Evolutionary conservation across 805 yeast species (phyloP), one percentile per base, ranked within the genome.

Genomic region (Pichia membranifaciens): DNA sequence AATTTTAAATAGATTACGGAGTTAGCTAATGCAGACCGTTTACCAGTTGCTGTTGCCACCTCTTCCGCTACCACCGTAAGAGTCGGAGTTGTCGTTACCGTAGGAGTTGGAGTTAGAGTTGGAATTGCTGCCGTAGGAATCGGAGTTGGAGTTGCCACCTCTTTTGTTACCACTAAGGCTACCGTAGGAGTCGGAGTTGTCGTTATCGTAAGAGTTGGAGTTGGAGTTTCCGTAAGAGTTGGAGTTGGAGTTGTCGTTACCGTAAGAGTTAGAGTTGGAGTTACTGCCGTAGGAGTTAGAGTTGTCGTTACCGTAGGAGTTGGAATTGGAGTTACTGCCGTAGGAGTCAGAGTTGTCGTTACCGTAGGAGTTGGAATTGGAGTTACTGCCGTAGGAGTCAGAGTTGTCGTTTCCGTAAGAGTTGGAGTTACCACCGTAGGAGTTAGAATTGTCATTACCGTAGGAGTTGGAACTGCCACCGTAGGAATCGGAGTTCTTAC

Each of bases 401-500:
- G 51, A 50, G 49, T 61, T 60, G 55, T 54, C 50, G 17, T 35
- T 35, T 34, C 41, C 49, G 21, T 34, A 35, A 29, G 45, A 16
- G 41, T 43, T 34, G 17, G 40, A 44, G 53, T 58, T 58, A 55
- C 59, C 20, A 41, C 67, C 67, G 54, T 64, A 66, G 15, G 66
- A 55, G 49, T 56, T 54, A 45, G 54, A 41, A 31, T 61, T 58
- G 55, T 60, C 20, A 4, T 38, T 62, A 37, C 57, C 54, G 29
- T 52, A 54, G 2, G 55, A 53, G 28, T 51, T 47, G 53, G 56
- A 53, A 50, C 54, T 54, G 42, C 58, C 54, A 54, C 64, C 64
- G 39, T 43, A 62, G 23, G 66, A 62, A 57, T 68, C 61, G 55
- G 58, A 50, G 51, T 66, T 61, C 48, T 58, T 57, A 41, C 59